A percentile compares a stretch with the other conserved stretches of the same genome.
These are phyloP conservation scores for Cardamine occulta DNA, from an alignment of 345 rosid genomes.

Conservation along the genomic window DNA sequence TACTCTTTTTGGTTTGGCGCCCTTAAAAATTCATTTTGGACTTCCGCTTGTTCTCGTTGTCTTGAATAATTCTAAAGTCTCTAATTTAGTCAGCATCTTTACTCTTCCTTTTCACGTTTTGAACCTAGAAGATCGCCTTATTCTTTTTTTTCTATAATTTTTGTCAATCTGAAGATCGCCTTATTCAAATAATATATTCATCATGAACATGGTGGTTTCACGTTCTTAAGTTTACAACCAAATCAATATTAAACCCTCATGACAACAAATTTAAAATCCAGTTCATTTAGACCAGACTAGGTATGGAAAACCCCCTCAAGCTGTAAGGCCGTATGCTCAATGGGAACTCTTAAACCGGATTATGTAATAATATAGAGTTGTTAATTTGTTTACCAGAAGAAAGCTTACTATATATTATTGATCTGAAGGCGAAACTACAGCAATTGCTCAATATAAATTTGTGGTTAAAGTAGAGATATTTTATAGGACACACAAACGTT, in stretches of 20 bases:
- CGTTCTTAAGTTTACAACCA: not conserved
- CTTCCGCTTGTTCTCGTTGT: not conserved
- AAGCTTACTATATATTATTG: not conserved
- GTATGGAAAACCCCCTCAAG: too few relatives aligned
- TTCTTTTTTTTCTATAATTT: too few relatives aligned
- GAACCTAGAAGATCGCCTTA: too few relatives aligned
- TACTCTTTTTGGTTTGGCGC: constrained; percentile 15
- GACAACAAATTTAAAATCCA: not conserved
- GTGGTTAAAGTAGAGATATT: not conserved
- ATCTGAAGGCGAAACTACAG: not conserved
- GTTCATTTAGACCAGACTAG: not conserved
- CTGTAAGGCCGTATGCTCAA: not conserved
- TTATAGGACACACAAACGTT: not conserved
- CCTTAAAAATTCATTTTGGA: constrained; percentile 8
- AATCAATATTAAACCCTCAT: not conserved
- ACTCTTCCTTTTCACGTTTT: not conserved
- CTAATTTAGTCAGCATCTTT: not conserved
- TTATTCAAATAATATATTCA: too few relatives aligned
- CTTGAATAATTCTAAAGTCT: not conserved
- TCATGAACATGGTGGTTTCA: not conserved
- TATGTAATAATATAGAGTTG: not conserved
- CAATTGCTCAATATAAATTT: not conserved
- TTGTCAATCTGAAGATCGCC: too few relatives aligned
- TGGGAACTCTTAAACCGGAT: not conserved
- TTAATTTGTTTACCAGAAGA: not conserved